A percentile compares a stretch with the other conserved stretches of the same genome.
Conservation (phyloP, 1,139 yeast species). For the Scheffersomyces cryptocercus region DNA sequence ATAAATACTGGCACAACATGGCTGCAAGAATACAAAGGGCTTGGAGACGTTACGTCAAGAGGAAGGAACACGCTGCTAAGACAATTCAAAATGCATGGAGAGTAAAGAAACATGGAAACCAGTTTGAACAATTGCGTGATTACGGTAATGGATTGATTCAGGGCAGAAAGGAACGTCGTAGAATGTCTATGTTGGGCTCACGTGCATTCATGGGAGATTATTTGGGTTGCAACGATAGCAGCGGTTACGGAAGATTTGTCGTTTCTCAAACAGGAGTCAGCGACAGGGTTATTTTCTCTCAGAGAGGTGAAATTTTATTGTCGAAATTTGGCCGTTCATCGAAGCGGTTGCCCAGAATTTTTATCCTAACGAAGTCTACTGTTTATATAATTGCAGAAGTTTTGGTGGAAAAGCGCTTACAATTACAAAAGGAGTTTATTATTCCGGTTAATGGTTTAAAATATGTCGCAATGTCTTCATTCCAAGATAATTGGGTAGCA, state of each 20-base stretch:
- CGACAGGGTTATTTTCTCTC: constrained; percentile 75
- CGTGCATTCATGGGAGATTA: constrained; percentile 96
- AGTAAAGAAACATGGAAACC: constrained; percentile 75
- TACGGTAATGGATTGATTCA: constrained; percentile 70
- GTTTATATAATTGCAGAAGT: constrained; percentile 74
- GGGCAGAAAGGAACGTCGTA: constrained; percentile 85
- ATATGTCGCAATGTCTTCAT: constrained; percentile 66
- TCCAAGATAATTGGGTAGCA: constrained; percentile 95
- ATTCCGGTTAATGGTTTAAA: constrained; percentile 63
- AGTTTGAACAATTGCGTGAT: constrained; percentile 81
- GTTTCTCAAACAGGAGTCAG: constrained; percentile 66
- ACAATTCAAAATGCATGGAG: constrained; percentile 86
- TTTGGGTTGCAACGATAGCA: constrained; percentile 73
- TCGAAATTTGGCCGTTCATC: constrained; percentile 95
- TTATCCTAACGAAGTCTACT: constrained; percentile 62
- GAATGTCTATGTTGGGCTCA: constrained; percentile 83
- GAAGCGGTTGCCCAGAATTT: constrained; percentile 69
- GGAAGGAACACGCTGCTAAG: constrained; percentile 86
- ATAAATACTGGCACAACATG: constrained; percentile 97
- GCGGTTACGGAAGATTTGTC: constrained; percentile 71
- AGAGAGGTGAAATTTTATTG: constrained; percentile 75
- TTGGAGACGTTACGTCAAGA: constrained; percentile 81
- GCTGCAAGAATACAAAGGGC: constrained; percentile 98
- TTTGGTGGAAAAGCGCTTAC: constrained; percentile 70
- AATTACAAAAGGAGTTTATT: constrained; percentile 63